These are phyloP conservation scores for Tetrahymena malaccensis DNA, from an alignment of 73 alveolate species.

Conservation along the genomic window DNA sequence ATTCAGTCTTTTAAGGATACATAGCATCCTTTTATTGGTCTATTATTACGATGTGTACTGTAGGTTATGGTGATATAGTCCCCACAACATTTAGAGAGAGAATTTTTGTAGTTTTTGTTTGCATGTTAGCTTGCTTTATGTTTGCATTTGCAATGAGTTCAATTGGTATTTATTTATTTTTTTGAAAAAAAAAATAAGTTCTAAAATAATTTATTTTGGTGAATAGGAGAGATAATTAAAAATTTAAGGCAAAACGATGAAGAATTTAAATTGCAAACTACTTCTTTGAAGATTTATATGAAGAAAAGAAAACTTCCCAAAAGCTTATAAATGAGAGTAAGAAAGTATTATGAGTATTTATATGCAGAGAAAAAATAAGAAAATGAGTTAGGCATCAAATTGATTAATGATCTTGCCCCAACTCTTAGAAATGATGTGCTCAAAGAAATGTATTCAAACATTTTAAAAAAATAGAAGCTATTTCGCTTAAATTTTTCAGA, in stretches of 20 bases:
- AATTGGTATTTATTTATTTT: neutral
- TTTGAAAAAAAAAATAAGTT: neutral
- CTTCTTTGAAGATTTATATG: neutral
- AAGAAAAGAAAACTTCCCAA: neutral
- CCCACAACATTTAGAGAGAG: slow-evolving; percentile 41
- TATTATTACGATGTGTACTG: slow-evolving; percentile 61
- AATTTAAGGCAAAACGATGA: neutral
- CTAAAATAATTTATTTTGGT: neutral
- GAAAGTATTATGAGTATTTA: neutral
- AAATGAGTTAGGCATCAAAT: neutral
- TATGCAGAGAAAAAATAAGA: neutral
- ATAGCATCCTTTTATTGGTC: slow-evolving; percentile 59
- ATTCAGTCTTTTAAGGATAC: slow-evolving; percentile 7
- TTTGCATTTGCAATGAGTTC: slow-evolving; percentile 34
- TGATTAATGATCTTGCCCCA: neutral
- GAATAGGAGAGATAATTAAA: neutral
- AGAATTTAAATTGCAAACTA: neutral
- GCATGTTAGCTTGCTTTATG: slow-evolving; percentile 26
- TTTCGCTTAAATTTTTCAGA: neutral
- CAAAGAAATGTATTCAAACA: neutral
- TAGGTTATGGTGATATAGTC: slow-evolving; percentile 69
- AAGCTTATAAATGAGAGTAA: neutral
- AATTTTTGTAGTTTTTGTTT: slow-evolving; percentile 39
- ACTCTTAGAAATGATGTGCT: neutral
- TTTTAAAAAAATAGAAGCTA: neutral